These are phyloP conservation scores for Fusarium sp. DNA, from an alignment of 2,329 filamentous ascomycete genomes.

Conservation along the genomic window DNA sequence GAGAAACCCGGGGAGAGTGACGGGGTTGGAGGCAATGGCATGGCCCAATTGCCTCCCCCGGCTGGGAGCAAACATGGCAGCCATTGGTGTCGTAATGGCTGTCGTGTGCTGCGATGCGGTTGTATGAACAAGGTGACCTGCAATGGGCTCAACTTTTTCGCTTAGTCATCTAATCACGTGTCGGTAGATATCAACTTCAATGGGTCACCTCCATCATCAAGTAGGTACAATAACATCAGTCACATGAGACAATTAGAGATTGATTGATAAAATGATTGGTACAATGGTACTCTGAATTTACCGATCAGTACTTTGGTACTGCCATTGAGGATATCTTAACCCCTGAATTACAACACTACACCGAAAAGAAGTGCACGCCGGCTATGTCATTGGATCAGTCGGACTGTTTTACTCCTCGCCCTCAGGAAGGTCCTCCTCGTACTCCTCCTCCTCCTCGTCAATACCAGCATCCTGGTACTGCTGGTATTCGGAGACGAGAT, in stretches of 20 bases:
- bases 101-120: slow-evolving; percentile 28
- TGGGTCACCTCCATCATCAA: neutral
- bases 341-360: slow-evolving; percentile 47
- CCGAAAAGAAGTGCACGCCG: slow-evolving; percentile 47
- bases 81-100: slow-evolving; percentile 45
- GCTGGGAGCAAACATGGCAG: slow-evolving; percentile 72
- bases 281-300: slow-evolving; percentile 46
- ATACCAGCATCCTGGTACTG: slow-evolving; percentile 99
- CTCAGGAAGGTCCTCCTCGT: slow-evolving; percentile 87
- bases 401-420: slow-evolving; percentile 65
- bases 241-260: neutral
- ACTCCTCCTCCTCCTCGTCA: slow-evolving; percentile 97
- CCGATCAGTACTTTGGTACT: slow-evolving; percentile 47
- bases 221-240: neutral
- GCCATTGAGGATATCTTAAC: slow-evolving; percentile 55
- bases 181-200: neutral
- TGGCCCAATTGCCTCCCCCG: slow-evolving; percentile 69
- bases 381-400: slow-evolving; percentile 32
- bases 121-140: slow-evolving; percentile 23
- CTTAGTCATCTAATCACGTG: slow-evolving; percentile 51
- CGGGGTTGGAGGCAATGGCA: slow-evolving; percentile 55
- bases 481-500: slow-evolving; percentile 99
- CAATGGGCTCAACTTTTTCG: slow-evolving; percentile 45
- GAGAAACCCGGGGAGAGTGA: slow-evolving; percentile 76
- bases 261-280: slow-evolving; percentile 28